Evolutionary conservation across 106 monocot genomes (phyloP).

Genomic region (Chionographis japonica): DNA sequence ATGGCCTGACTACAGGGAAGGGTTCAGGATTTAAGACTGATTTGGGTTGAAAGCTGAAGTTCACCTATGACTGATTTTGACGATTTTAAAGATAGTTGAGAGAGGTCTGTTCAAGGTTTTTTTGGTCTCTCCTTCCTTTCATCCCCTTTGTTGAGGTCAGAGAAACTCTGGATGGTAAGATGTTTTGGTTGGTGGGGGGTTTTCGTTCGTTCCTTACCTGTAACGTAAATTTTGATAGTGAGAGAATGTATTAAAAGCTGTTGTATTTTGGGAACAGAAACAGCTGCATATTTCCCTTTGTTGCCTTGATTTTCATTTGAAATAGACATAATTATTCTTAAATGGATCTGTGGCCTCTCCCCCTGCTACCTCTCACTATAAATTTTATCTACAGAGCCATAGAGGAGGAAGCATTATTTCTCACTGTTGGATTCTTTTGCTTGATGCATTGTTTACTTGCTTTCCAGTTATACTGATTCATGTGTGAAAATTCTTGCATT

Average conservation of each 20-base stretch:
- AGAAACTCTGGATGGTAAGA: slow-evolving; percentile 33
- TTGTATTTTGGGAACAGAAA: slow-evolving; percentile 39
- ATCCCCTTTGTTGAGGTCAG: slow-evolving; percentile 10
- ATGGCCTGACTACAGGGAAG: slow-evolving; percentile 18
- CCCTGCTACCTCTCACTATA: no score
- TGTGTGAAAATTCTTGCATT: no score
- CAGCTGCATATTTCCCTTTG: slow-evolving; percentile 11
- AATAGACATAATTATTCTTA: no score
- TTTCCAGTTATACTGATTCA: no score
- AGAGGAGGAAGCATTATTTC: no score
- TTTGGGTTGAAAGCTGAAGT: slow-evolving; percentile 9
- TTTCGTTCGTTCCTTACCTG: slow-evolving; percentile 48
- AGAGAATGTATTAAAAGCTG: slow-evolving; percentile 20
- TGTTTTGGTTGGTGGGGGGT: slow-evolving; percentile 19
- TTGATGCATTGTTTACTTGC: no score
- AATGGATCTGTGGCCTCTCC: no score
- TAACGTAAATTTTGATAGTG: slow-evolving; percentile 65
- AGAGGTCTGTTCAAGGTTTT: slow-evolving; percentile 18
- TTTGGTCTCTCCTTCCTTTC: slow-evolving; percentile 11
- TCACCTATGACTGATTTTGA: slow-evolving; percentile 35
- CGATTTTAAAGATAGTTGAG: slow-evolving; percentile 33
- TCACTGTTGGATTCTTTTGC: no score
- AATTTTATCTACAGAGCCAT: no score
- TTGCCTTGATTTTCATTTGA: no score
- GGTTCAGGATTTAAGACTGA: slow-evolving; percentile 4